A percentile compares a stretch with the other conserved stretches of the same genome.
Conservation (phyloP, 2,329 filamentous ascomycete genomes). For the Clarireedia monteithiana region DNA sequence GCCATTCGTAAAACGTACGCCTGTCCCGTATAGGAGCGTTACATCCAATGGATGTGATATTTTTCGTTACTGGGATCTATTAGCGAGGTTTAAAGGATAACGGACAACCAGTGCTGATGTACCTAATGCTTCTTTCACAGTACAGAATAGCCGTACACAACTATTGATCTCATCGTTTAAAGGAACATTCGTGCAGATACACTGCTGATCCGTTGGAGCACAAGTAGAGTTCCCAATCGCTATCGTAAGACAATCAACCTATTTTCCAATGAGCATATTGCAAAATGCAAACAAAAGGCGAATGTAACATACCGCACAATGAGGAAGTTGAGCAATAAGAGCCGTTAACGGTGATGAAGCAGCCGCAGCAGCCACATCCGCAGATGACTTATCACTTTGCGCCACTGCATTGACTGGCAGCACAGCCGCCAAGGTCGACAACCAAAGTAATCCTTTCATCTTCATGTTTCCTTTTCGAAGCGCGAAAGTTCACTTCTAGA, state of each 20-base stretch:
- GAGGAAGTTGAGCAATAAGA: background rate
- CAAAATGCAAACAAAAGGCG: background rate
- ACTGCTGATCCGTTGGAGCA: slow-evolving; percentile 1
- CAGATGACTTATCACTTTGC: too few species aligned
- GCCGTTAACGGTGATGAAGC: background rate
- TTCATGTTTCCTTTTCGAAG: too few species aligned
- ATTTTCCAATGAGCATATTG: background rate
- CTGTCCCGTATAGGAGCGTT: background rate
- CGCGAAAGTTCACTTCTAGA: too few species aligned
- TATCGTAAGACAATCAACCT: background rate
- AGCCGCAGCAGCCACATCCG: too few species aligned
- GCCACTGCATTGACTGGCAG: background rate
- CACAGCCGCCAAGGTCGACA: background rate
- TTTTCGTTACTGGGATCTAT: background rate
- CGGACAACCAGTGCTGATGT: background rate
- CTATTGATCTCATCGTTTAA: background rate
- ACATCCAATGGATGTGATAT: slow-evolving; percentile 1
- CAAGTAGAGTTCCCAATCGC: background rate
- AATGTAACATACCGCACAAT: background rate
- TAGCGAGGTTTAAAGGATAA: background rate
- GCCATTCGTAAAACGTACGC: background rate
- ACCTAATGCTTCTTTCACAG: slow-evolving; percentile 2
- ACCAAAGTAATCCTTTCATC: background rate
- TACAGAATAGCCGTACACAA: background rate
- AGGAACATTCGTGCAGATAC: slow-evolving; percentile 4